Percentiles rank a stretch among this genome's conserved stretches.
Evolutionary conservation across 768 basidiomycete genomes (phyloP).

Genomic region (Kwoniella botswanensis): DNA sequence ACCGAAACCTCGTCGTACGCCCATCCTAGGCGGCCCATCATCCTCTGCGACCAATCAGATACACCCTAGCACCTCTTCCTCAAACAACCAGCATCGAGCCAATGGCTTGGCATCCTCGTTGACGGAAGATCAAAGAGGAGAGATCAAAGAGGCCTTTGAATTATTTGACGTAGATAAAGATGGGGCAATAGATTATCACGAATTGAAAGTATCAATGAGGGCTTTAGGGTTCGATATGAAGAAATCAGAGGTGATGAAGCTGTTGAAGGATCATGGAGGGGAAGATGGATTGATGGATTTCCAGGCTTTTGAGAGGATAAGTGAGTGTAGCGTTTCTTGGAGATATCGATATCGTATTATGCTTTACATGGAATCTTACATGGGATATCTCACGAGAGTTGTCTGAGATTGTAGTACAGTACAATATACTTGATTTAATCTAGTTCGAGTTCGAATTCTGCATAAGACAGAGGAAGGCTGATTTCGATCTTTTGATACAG

Average conservation of each 20-base stretch:
- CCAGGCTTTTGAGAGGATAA: slow-evolving; percentile 91
- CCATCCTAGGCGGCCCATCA: background rate
- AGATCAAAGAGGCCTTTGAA: slow-evolving; percentile 98
- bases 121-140: slow-evolving; percentile 69
- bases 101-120: slow-evolving; percentile 24
- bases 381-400: too few species aligned
- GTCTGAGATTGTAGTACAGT: too few species aligned
- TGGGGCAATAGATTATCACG: slow-evolving; percentile 93
- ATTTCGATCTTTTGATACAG: slow-evolving; percentile 59
- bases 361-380: too few species aligned
- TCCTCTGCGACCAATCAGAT: background rate
- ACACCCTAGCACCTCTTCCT: slow-evolving; percentile 8
- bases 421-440: too few species aligned
- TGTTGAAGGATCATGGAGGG: slow-evolving; percentile 83
- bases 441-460: too few species aligned
- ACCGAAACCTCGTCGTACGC: slow-evolving; percentile 19
- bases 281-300: slow-evolving; percentile 74
- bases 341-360: too few species aligned
- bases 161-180: slow-evolving; percentile 99
- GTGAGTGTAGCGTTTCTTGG: slow-evolving; percentile 61
- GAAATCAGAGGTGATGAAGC: slow-evolving; percentile 96
- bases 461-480: too few species aligned
- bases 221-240: slow-evolving; percentile 97
- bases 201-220: slow-evolving; percentile 98
- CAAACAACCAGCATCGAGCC: background rate